These are phyloP conservation scores for Suillus sp. DNA, from an alignment of 768 basidiomycete genomes.

Conservation along the genomic window DNA sequence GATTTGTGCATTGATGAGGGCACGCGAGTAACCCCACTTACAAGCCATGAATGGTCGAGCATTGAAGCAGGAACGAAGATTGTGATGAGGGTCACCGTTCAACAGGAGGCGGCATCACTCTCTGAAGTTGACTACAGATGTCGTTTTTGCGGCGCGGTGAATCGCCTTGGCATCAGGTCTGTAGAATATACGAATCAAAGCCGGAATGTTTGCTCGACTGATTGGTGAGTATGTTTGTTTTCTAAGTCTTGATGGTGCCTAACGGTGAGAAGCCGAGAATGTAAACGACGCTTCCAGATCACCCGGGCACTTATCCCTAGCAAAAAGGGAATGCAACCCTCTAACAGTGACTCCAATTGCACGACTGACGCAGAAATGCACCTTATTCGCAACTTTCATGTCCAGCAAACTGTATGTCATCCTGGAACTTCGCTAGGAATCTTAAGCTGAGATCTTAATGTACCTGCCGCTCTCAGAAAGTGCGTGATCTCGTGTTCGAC, in stretches of 20 bases:
- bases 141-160: constrained; percentile 17
- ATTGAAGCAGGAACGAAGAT: constrained; percentile 29
- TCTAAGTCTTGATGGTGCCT: constrained; percentile 7
- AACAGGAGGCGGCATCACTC: constrained; percentile 10
- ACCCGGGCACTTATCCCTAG: too few relatives aligned
- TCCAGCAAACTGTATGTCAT: neutral
- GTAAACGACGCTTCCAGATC: constrained; percentile 31
- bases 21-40: constrained; percentile 25
- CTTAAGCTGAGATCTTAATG: neutral
- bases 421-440: neutral
- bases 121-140: constrained; percentile 20
- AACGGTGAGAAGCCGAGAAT: constrained; percentile 22
- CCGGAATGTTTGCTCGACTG: constrained; percentile 22
- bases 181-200: neutral
- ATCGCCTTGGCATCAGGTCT: neutral
- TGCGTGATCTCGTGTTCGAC: too few relatives aligned
- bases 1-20: too few relatives aligned
- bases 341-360: neutral
- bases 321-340: neutral
- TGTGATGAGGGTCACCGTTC: constrained; percentile 29
- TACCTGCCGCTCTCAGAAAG: neutral
- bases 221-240: constrained; percentile 22
- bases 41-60: constrained; percentile 25
- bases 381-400: too few relatives aligned
- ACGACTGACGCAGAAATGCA: too few relatives aligned